Base-by-base conservation (phyloP, 2,329 filamentous ascomycete genomes). In the Didymella arachidicola region DNA sequence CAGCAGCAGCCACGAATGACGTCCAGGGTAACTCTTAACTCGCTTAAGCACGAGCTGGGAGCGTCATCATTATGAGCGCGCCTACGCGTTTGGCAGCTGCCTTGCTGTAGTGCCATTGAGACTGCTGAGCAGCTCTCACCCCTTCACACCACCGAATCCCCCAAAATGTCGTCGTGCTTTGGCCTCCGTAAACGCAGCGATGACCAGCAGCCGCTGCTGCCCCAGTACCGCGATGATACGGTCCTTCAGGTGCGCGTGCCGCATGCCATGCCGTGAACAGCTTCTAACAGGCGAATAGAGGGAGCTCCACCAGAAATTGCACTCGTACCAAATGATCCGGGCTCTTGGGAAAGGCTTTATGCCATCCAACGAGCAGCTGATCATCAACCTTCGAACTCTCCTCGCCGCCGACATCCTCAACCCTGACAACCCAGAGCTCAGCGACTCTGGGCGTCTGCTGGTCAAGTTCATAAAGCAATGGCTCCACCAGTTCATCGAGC, bases 271-370 rank as follows among this genome's bases (percentile, higher is more conserved):
- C 27, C 19, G 25, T 29, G 27, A 29, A 34, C 16, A 36, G 44
- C 22, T 30, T n/a, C 53, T 60, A 19, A 60, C 34, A 45, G 39
- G 32, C 46, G 32, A 38, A 53, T 91, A 97, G 83, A 84, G 87
- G 46, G 83, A 87, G 69, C 84, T 96, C 58, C 91, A 94, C 72
- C 88, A 94, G 77, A 97, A 97, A 82, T 85, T 98, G 60, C 94
- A 97, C 79, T 89, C 89, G 26, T 97, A 97, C 74, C 92, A 97
- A 81, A 96, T 97, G 89, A 75, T 93, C 27, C 86, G 91, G 52
- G 94, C 94, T 53, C 76, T 97, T 10, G 86, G 86, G 1, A 86
- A 91, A 70, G 94, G 94, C 6, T 97, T 88, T 78, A 93, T 98
- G 90, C 94, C 94, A 45, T 95, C 92, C 6, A 97, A 91, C 11